A percentile compares a stretch with the other conserved stretches of the same genome.
Conservation (phyloP, 306 rosid species). For the Quercus dentata region DNA sequence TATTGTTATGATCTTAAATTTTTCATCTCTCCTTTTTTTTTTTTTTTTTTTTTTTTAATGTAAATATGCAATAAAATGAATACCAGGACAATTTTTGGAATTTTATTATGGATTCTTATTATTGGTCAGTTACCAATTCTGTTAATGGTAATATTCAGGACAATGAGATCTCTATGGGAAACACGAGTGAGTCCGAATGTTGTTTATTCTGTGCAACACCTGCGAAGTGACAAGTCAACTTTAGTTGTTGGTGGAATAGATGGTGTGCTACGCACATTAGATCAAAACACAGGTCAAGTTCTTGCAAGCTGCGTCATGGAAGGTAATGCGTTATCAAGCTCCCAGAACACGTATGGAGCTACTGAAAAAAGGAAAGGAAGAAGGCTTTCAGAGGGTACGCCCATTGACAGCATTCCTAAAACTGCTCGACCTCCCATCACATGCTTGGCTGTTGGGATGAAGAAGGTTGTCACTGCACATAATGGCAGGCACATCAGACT, state of each 20-base stretch:
- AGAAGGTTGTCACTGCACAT: constrained; percentile 79
- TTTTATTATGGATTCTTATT: background rate
- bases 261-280: constrained; percentile 58
- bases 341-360: constrained; percentile 23
- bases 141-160: constrained; percentile 29
- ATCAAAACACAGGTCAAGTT: constrained; percentile 63
- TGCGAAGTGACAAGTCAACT: constrained; percentile 54
- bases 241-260: constrained; percentile 84
- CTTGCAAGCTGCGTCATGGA: constrained; percentile 41
- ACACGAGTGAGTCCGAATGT: constrained; percentile 65
- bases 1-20: too few relatives aligned
- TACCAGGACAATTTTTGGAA: background rate
- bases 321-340: constrained; percentile 25
- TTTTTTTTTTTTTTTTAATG: background rate
- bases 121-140: background rate
- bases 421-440: constrained; percentile 55
- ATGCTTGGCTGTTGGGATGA: constrained; percentile 83
- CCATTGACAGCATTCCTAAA: constrained; percentile 39
- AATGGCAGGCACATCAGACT: constrained; percentile 45
- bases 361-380: constrained; percentile 46
- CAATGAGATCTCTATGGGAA: constrained; percentile 64
- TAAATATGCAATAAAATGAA: too few relatives aligned
- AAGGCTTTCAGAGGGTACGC: constrained; percentile 41
- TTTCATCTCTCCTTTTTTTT: background rate
- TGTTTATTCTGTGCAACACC: constrained; percentile 56